These are phyloP conservation scores for Omphalea diandra DNA, from an alignment of 441 rosid species.

Conservation along the genomic window DNA sequence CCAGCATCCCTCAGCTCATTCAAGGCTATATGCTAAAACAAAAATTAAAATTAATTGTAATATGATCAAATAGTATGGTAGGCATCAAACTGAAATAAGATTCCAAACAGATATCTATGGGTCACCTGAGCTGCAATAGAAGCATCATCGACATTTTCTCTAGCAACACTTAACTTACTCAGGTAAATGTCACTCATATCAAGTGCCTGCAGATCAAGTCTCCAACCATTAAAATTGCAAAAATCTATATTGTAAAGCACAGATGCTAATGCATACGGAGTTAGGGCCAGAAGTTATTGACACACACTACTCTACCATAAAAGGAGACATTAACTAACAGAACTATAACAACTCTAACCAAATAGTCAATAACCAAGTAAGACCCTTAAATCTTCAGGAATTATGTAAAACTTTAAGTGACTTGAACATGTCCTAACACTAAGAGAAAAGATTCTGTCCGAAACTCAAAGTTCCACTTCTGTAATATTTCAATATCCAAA, in stretches of 20 bases:
- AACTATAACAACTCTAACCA: neutral
- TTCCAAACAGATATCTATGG: neutral
- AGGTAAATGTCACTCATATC: slow-evolving; percentile 39
- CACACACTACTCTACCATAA: neutral
- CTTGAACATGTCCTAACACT: neutral
- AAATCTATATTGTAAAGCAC: neutral
- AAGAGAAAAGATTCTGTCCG: neutral
- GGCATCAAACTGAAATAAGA: neutral
- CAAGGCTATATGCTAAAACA: slow-evolving; percentile 40
- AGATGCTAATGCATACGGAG: neutral
- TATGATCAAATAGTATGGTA: neutral
- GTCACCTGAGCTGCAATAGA: slow-evolving; percentile 54
- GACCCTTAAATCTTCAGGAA: neutral
- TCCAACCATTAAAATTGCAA: neutral
- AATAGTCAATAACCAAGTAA: neutral
- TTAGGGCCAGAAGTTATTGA: neutral
- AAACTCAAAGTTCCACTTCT: slow-evolving; percentile 7
- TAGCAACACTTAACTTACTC: slow-evolving; percentile 34
- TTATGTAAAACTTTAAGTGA: neutral
- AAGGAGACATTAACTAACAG: neutral
- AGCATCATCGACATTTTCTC: slow-evolving; percentile 47
- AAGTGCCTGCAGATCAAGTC: slow-evolving; percentile 39
- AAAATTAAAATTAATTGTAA: slow-evolving; percentile 14
- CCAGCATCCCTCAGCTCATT: slow-evolving; percentile 50
- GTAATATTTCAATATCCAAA: neutral